A percentile compares a stretch with the other conserved stretches of the same genome.
phyloP scores from a whole-genome alignment of 805 yeast species.

The Wickerhamiella australiensis region DNA sequence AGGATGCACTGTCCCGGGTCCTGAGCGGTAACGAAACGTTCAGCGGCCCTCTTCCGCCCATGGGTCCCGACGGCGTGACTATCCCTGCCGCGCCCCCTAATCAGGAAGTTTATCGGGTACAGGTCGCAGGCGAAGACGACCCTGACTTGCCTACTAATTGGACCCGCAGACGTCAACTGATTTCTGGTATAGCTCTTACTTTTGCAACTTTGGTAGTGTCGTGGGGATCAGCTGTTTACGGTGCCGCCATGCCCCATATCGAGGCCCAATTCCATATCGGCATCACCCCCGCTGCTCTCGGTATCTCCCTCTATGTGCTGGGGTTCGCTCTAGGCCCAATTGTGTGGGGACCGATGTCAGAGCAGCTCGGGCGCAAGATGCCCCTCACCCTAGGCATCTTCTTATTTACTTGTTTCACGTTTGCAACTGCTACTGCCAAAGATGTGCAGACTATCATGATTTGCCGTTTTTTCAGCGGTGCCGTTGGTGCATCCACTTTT shows the following conservation, averaged over 20 bases:
- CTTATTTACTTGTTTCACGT: conserved; percentile 43
- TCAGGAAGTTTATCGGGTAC: conserved; percentile 13
- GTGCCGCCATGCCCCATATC: conserved; percentile 8
- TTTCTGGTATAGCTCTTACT: not conserved
- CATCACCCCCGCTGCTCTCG: conserved; percentile 56
- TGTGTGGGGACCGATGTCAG: conserved; percentile 79
- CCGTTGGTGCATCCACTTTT: conserved; percentile 66
- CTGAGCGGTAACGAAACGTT: not conserved
- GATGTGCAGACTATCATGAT: conserved; percentile 62
- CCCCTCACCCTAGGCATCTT: conserved; percentile 41
- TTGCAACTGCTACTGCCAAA: conserved; percentile 59
- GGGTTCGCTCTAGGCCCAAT: conserved; percentile 93
- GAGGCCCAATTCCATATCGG: conserved; percentile 43
- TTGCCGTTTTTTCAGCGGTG: conserved; percentile 65
- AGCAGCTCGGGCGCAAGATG: conserved; percentile 45
- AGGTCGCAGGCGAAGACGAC: conserved; percentile 13
- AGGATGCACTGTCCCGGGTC: conserved; percentile 6
- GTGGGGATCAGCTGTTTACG: conserved; percentile 14
- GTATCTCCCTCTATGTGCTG: conserved; percentile 70
- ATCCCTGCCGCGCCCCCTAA: conserved; percentile 7
- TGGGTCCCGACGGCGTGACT: conserved; percentile 8
- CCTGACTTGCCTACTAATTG: conserved; percentile 13
- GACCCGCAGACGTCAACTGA: conserved; percentile 1
- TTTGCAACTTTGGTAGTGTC: conserved; percentile 17
- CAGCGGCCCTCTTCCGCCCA: conserved; percentile 4